phyloP scores from a whole-genome alignment of 805 yeast species.

The Hanseniaspora clermontiae region DNA sequence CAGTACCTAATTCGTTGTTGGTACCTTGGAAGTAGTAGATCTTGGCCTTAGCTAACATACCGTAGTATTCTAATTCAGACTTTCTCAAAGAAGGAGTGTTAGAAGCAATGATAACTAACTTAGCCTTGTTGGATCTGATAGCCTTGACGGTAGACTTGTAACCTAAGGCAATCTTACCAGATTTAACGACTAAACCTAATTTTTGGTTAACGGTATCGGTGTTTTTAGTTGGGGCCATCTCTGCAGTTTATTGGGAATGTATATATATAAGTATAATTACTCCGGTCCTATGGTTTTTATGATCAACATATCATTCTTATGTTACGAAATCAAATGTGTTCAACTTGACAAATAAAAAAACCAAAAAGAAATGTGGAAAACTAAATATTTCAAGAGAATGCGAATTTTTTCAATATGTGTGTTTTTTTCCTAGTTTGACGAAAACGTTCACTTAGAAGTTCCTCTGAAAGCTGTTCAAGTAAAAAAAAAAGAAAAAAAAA shows the following conservation, averaged over 20 bases:
- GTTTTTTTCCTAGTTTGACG: no score
- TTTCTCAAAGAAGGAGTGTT: slow-evolving; percentile 99
- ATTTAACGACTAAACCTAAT: slow-evolving; percentile 94
- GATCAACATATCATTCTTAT: no score
- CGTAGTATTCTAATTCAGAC: slow-evolving; percentile 99
- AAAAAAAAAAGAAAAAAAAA: no score
- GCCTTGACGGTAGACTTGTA: slow-evolving; percentile 98
- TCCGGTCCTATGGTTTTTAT: slow-evolving; percentile 19
- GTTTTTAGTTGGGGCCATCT: slow-evolving; percentile 78
- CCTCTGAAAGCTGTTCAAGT: no score
- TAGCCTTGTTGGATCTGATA: slow-evolving; percentile 97
- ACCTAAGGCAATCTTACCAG: slow-evolving; percentile 99
- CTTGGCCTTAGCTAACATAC: slow-evolving; percentile 96
- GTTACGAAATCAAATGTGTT: no score
- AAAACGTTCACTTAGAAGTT: no score
- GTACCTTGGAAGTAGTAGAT: slow-evolving; percentile 99
- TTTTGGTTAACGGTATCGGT: slow-evolving; percentile 95
- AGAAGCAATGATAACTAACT: slow-evolving; percentile 94
- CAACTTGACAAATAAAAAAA: not conserved
- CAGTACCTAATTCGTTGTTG: slow-evolving; percentile 99
- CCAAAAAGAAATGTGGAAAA: not conserved
- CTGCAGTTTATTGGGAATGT: slow-evolving; percentile 12
- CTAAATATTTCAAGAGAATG: no score
- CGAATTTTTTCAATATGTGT: no score
- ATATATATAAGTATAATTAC: slow-evolving; percentile 32